A percentile compares a stretch with the other conserved stretches of the same genome.
phyloP scores from a whole-genome alignment of 192 early-diverging fungal genomes.

The Pecoramyces ruminantium region DNA sequence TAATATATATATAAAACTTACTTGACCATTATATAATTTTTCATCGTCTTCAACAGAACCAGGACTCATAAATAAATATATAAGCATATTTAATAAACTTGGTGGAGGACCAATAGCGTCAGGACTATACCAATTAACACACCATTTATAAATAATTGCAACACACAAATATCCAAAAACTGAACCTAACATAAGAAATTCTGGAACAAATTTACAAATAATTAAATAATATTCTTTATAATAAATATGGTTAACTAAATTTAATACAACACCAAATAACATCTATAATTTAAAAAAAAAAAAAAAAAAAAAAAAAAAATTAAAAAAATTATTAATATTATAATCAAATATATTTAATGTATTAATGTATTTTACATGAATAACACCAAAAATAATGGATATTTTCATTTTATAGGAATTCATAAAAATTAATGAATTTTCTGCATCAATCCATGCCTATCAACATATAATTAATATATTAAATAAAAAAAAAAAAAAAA shows the following conservation, averaged over 20 bases:
- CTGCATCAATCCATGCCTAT: slow-evolving; percentile 72
- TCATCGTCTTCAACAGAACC: slow-evolving; percentile 52
- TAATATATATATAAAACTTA: slow-evolving; percentile 3
- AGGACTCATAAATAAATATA: slow-evolving; percentile 96
- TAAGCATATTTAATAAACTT: slow-evolving; percentile 86
- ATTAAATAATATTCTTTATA: slow-evolving; percentile 73
- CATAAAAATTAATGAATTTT: slow-evolving; percentile 84
- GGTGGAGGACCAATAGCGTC: background rate
- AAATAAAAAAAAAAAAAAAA: too few relatives aligned
- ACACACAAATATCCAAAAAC: slow-evolving; percentile 92
- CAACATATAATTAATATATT: too few relatives aligned
- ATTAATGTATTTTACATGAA: too few relatives aligned
- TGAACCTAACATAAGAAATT: slow-evolving; percentile 77
- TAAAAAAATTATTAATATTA: too few relatives aligned
- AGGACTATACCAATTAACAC: slow-evolving; percentile 62
- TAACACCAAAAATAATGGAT: slow-evolving; percentile 86
- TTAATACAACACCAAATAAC: slow-evolving; percentile 80
- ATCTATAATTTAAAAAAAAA: too few relatives aligned
- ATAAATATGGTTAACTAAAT: slow-evolving; percentile 78
- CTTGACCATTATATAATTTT: slow-evolving; percentile 76
- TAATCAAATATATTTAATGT: too few relatives aligned
- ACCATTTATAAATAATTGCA: slow-evolving; percentile 92
- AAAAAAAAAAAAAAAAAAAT: too few relatives aligned
- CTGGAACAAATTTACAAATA: slow-evolving; percentile 75
- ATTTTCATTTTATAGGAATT: slow-evolving; percentile 99